Base-by-base conservation (phyloP, 805 yeast species). In the Lachancea cidri region DNA sequence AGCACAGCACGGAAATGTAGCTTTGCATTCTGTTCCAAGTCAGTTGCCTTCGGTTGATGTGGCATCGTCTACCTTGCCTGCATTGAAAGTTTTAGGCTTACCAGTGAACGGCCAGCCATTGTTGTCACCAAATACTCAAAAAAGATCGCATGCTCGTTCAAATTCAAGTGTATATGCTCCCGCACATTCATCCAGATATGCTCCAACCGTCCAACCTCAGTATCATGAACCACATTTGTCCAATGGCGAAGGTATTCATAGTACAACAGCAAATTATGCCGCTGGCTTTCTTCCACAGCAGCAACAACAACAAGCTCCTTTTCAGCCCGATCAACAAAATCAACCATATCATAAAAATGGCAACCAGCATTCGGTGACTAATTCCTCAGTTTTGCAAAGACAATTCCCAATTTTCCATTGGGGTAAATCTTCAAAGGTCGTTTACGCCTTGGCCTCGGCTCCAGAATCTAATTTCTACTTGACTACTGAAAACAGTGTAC, bases 401-500 rank as follows among this genome's bases (percentile, higher is more conserved):
- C 95, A 85, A 55, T 83, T 83, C 62, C 95, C 96, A 0, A 56
- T 87, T 25, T 83, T 86, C 57, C 70, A 73, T 43, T 87, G 93
- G 83, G 68, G 77, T 19, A 65, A 64, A 16, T 68, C 77, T 2
- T 60, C 64, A 5, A 71, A 66, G 35, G 53, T 74, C 15, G 71
- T 73, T 3, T 67, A 67, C 29, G 66, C 72, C 42, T 54, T 76
- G 33, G 77, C 81, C 5, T 49, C 65, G 2, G 29, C 13, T 13
- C 25, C 66, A 27, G 42, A 20, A 3, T 17, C 39, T 5, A 33
- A 17, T 17, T 16, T 9, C 14, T 36, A 30, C 20, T 57, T 15
- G 51, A 13, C 38, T 17, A 18, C 42, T 18, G 19, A 6, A 16
- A 36, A 38, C 5, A 35, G 38, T n/a, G 34, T 43, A 2, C 44